phyloP scores from a whole-genome alignment of 768 basidiomycete genomes.

The Panus rudis region DNA sequence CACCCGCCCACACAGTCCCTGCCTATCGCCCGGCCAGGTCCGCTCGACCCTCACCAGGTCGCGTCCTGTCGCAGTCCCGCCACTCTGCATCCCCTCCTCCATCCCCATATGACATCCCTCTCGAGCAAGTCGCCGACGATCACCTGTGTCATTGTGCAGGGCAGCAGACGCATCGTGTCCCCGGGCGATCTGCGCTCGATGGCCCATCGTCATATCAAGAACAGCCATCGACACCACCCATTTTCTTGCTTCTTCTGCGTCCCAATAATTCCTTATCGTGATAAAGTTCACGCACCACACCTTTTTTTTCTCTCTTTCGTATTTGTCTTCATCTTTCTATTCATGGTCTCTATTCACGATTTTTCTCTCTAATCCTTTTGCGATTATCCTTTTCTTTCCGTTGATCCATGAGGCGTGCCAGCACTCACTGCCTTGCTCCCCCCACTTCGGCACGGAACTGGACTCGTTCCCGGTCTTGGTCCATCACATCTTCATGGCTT shows the following conservation, averaged over 20 bases:
- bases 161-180: too few species aligned
- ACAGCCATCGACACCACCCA: not conserved
- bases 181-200: not conserved
- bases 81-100: not conserved
- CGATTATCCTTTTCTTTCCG: too few species aligned
- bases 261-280: not conserved
- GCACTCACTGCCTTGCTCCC: too few species aligned
- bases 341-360: too few species aligned
- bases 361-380: too few species aligned
- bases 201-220: not conserved
- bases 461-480: too few species aligned
- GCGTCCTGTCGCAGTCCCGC: not conserved
- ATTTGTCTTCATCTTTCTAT: too few species aligned
- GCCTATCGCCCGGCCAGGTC: conserved; percentile 6
- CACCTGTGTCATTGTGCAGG: not conserved
- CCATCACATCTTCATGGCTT: too few species aligned
- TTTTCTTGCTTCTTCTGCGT: not conserved
- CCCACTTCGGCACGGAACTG: too few species aligned
- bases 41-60: not conserved
- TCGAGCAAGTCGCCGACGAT: not conserved
- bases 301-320: not conserved
- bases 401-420: too few species aligned
- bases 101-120: not conserved
- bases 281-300: not conserved
- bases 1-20: conserved; percentile 3